Conservation (phyloP, 2,329 filamentous ascomycete species). For the Diaporthe sp. region DNA sequence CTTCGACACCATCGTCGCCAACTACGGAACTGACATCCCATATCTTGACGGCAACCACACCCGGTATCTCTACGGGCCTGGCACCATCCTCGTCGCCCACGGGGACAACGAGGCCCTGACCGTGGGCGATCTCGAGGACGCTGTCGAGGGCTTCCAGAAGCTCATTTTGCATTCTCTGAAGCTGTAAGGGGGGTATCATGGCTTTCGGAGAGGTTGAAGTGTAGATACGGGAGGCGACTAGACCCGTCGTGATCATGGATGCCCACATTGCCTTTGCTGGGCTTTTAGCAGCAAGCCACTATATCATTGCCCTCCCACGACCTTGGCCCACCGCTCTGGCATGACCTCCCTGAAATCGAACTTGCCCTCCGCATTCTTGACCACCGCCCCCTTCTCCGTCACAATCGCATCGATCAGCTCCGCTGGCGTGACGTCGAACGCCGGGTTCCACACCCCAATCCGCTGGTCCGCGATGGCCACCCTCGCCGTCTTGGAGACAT, state of each 20-base stretch:
- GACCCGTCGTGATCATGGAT: neutral
- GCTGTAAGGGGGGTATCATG: conserved; percentile 7
- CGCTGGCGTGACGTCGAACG: conserved; percentile 94
- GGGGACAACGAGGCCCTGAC: conserved; percentile 85
- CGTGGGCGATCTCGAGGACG: conserved; percentile 80
- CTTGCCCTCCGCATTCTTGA: conserved; percentile 78
- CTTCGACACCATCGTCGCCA: conserved; percentile 87
- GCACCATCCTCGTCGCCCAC: conserved; percentile 88
- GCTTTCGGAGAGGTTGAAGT: neutral
- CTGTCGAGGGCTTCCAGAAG: conserved; percentile 84
- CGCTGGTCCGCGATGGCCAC: conserved; percentile 84
- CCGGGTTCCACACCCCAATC: conserved; percentile 94
- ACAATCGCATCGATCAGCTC: conserved; percentile 93
- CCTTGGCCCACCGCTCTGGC: conserved; percentile 66
- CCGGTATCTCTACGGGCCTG: conserved; percentile 76
- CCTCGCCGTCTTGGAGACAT: conserved; percentile 73
- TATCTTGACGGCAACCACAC: conserved; percentile 78
- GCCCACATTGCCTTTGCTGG: neutral
- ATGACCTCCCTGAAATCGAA: conserved; percentile 75
- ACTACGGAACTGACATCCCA: conserved; percentile 94
- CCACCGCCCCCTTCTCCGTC: conserved; percentile 89
- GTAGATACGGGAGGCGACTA: neutral
- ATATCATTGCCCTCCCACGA: conserved; percentile 45
- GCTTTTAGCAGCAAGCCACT: neutral
- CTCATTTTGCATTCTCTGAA: conserved; percentile 71